Percentiles rank a stretch among this genome's conserved stretches.
Conservation (phyloP, 768 basidiomycete species). For the Megacollybia marginata region DNA sequence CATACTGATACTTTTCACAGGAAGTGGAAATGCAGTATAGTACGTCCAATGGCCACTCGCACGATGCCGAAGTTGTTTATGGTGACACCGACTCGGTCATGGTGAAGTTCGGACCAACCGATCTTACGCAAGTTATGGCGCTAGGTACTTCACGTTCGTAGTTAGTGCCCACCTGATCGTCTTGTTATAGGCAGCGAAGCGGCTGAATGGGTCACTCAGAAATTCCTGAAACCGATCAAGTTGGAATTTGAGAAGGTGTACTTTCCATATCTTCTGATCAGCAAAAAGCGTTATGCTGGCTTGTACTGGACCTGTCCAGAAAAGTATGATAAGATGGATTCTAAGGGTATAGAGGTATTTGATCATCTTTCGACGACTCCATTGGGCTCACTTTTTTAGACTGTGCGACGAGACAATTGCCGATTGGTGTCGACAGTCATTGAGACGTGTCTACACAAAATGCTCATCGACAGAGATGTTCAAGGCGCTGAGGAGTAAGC, state of each 20-base stretch:
- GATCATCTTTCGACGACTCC: background rate
- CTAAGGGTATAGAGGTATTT: conserved; percentile 94
- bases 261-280: conserved; percentile 96
- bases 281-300: conserved; percentile 97
- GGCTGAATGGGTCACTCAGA: conserved; percentile 81
- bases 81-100: conserved; percentile 99
- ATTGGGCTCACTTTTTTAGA: conserved; percentile 38
- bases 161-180: background rate
- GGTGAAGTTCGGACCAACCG: conserved; percentile 91
- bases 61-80: conserved; percentile 93
- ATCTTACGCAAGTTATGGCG: conserved; percentile 82
- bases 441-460: conserved; percentile 95
- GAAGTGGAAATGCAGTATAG: conserved; percentile 89
- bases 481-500: conserved; percentile 85
- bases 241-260: conserved; percentile 99
- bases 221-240: conserved; percentile 95
- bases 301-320: conserved; percentile 95
- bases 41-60: conserved; percentile 73
- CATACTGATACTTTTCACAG: conserved; percentile 22
- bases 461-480: conserved; percentile 94
- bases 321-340: conserved; percentile 99
- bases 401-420: conserved; percentile 97
- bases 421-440: conserved; percentile 98
- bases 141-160: conserved; percentile 50
- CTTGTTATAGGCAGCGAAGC: conserved; percentile 74